Evolutionary conservation across 768 basidiomycete genomes (phyloP), one percentile per base, ranked within the genome.

Genomic region (Fomitopsis pulvina): DNA sequence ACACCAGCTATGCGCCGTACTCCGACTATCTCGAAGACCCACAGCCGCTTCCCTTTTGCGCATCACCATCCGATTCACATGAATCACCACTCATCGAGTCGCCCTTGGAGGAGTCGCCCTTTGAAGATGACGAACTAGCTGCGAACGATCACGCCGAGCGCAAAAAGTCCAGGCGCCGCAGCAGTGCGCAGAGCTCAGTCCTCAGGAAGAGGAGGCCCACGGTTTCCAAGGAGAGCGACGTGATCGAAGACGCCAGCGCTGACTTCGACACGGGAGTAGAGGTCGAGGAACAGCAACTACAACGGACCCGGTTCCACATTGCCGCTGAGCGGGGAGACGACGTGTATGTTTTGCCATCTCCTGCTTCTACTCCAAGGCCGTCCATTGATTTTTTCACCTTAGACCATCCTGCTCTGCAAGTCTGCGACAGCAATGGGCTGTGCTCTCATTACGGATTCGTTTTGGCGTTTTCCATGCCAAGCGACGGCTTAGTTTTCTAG

Each of bases 401-500:
- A 81, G 79, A 2, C 83, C 83, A 11, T 79, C 79, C 29, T 84
- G 83, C 64, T 65, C 68, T 8, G 70, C 81, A 60, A 67, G 65
- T 41, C 63, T 85, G 38, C 68, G 70, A 49, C 68, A 77, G 8
- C 77, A 81, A 50, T 84, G 83, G 82, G 79, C 81, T 57, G 79
- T 81, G 8, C 53, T 83, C 25, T 62, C 71, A 0, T 72, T 85
- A 20, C 66, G 79, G 50, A 55, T 83, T 26, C 71, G 79, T 38
- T 83, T 85, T 57, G 66, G 71, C 50, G 64, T 84, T 38, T 85
- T 83, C 63, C 68, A 81, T 46, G 74, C 71, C 18, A 72, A 74
- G 52, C 71, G 72, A 26, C 54, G 60, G 30, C 48, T 63, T 45
- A 43, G 49, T 38, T 48, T 43, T 26, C 55, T 57, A 43, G 54